A percentile compares a stretch with the other conserved stretches of the same genome.
Evolutionary conservation across 805 yeast genomes (phyloP).

Genomic region (Kluyveromyces wickerhamii): DNA sequence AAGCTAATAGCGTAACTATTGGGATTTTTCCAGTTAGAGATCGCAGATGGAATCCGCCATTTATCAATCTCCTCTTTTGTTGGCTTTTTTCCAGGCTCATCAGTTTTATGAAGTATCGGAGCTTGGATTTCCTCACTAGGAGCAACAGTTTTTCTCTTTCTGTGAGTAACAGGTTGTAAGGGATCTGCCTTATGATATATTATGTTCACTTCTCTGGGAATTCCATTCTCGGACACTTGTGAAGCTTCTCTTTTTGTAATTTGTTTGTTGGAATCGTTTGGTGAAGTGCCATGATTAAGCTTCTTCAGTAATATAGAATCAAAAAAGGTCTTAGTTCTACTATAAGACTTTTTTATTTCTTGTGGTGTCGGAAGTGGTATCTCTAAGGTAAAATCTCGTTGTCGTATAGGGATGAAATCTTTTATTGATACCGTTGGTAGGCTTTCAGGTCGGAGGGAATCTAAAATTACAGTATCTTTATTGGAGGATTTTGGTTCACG

Average conservation of each 20-base stretch:
- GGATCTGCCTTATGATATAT: conserved; percentile 60
- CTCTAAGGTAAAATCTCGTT: conserved; percentile 31
- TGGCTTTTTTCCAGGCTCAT: conserved; percentile 37
- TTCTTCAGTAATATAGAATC: conserved; percentile 42
- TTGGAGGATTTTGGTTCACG: neutral
- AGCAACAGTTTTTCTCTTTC: conserved; percentile 60
- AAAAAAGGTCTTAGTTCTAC: conserved; percentile 50
- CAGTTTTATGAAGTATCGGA: conserved; percentile 59
- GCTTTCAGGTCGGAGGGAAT: conserved; percentile 8
- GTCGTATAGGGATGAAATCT: conserved; percentile 57
- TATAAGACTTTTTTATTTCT: conserved; percentile 39
- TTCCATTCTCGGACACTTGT: conserved; percentile 20
- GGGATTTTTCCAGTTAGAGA: conserved; percentile 94
- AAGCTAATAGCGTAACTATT: conserved; percentile 79
- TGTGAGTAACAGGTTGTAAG: conserved; percentile 72
- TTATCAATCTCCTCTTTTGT: conserved; percentile 65
- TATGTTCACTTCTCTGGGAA: conserved; percentile 50
- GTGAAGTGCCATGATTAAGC: neutral
- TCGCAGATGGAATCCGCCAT: conserved; percentile 87
- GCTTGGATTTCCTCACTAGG: conserved; percentile 45
- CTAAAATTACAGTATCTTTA: conserved; percentile 7
- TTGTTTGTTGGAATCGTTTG: conserved; percentile 25
- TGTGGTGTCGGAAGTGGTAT: conserved; percentile 41
- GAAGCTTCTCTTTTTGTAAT: conserved; percentile 14
- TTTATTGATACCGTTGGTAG: conserved; percentile 38